These are phyloP conservation scores for Sisymbrium irio DNA, from an alignment of 345 rosid genomes.

Conservation along the genomic window DNA sequence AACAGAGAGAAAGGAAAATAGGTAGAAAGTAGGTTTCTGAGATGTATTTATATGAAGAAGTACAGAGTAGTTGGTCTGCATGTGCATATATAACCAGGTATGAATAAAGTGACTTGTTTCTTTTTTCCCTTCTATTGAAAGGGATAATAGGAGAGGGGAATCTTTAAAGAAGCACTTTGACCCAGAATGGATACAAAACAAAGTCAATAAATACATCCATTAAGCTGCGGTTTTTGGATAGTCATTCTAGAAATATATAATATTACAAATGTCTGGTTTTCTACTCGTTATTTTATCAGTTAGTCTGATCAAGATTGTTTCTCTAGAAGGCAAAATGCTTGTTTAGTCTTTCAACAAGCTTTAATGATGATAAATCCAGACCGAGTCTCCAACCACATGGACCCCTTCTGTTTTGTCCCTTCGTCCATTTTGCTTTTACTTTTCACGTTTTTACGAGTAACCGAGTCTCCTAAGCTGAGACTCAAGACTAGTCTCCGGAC, in stretches of 20 bases:
- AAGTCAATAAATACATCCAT: conserved; percentile 33
- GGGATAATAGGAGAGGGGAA: conserved; percentile 30
- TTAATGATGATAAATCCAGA: conserved; percentile 16
- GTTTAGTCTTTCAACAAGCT: not conserved
- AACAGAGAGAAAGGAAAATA: conserved; percentile 19
- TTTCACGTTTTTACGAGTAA: conserved; percentile 6
- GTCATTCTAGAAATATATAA: conserved; percentile 17
- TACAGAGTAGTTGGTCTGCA: conserved; percentile 31
- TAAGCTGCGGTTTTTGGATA: conserved; percentile 4
- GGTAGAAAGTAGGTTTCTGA: conserved; percentile 30
- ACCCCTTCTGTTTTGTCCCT: conserved; percentile 23
- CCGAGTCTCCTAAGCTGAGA: conserved; percentile 12
- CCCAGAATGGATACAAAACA: conserved; percentile 24
- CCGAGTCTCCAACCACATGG: conserved; percentile 31
- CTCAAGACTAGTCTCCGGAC: conserved; percentile 12
- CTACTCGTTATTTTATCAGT: not conserved
- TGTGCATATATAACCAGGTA: conserved; percentile 25
- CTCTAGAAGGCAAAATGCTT: conserved; percentile 24
- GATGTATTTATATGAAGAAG: conserved; percentile 30
- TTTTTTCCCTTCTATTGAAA: conserved; percentile 9
- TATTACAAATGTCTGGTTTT: conserved; percentile 15
- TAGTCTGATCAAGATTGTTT: conserved; percentile 22
- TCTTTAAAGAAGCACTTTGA: conserved; percentile 35
- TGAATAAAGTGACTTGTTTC: conserved; percentile 33
- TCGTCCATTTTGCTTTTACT: conserved; percentile 1